Conservation (phyloP, 116 monocot genomes). For the Trichopus zeylanicus region DNA sequence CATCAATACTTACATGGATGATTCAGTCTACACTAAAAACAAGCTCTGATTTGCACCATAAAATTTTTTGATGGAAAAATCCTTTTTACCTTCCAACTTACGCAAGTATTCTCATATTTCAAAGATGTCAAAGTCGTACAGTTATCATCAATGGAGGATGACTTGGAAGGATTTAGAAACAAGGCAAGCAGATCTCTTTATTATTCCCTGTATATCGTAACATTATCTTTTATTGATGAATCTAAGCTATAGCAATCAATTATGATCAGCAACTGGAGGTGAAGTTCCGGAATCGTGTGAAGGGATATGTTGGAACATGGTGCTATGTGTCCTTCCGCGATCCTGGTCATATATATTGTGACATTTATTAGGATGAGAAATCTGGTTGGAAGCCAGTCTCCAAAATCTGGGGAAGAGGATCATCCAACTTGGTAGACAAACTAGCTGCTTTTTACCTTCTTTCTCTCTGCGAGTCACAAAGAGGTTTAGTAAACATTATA, state of each 20-base stretch:
- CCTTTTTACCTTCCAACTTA: conserved; percentile 25
- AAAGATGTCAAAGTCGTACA: conserved; percentile 66
- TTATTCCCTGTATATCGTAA: conserved; percentile 2
- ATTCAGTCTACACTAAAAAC: too few relatives aligned
- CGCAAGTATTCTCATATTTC: conserved; percentile 40
- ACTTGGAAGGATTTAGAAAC: conserved; percentile 60
- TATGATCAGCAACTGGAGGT: conserved; percentile 36
- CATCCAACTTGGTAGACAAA: conserved; percentile 48
- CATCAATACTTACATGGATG: too few relatives aligned
- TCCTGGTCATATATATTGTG: conserved; percentile 86
- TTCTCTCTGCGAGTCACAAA: too few relatives aligned
- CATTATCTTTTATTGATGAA: neutral
- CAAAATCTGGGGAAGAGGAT: conserved; percentile 46
- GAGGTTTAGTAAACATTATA: too few relatives aligned
- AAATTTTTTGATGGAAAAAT: too few relatives aligned
- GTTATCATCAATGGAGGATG: conserved; percentile 71
- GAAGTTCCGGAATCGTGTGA: conserved; percentile 70
- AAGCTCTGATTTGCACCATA: too few relatives aligned
- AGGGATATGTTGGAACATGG: conserved; percentile 67
- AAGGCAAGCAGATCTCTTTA: conserved; percentile 31
- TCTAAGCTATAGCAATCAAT: neutral
- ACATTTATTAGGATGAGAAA: conserved; percentile 97
- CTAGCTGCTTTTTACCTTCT: neutral
- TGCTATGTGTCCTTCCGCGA: conserved; percentile 47
- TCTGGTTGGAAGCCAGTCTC: conserved; percentile 88